phyloP scores from a whole-genome alignment of 108 stramenopile species.

The Cyclotella sp. region DNA sequence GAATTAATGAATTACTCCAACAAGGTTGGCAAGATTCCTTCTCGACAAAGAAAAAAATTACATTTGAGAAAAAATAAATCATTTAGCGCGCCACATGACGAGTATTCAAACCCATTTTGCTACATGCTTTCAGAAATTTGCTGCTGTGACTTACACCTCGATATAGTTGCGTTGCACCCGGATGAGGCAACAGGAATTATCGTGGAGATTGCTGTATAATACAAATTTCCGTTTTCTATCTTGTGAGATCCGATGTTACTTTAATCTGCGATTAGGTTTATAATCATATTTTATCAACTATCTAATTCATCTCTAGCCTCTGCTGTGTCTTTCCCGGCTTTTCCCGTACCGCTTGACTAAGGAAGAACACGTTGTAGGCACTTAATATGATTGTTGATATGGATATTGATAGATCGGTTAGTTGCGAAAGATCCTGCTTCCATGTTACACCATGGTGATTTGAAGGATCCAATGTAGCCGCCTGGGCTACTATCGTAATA shows the following conservation, averaged over 20 bases:
- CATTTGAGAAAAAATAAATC: too few relatives aligned
- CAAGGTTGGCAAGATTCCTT: constrained; percentile 32
- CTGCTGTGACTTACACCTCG: constrained; percentile 52
- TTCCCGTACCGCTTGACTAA: constrained; percentile 64
- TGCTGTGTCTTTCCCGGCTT: constrained; percentile 85
- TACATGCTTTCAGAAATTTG: constrained; percentile 25
- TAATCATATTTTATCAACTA: not conserved
- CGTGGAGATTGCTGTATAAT: constrained; percentile 71
- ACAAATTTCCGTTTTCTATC: constrained; percentile 74
- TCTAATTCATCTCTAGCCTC: constrained; percentile 28
- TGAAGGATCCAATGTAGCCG: constrained; percentile 69
- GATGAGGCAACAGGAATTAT: constrained; percentile 88
- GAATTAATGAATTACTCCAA: constrained; percentile 64
- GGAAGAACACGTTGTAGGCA: constrained; percentile 50
- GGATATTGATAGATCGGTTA: constrained; percentile 71
- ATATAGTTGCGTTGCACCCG: constrained; percentile 86
- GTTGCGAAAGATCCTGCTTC: constrained; percentile 58
- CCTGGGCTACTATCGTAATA: too few relatives aligned
- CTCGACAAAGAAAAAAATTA: too few relatives aligned
- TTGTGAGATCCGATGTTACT: constrained; percentile 27
- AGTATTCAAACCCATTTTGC: constrained; percentile 50
- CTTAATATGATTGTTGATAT: constrained; percentile 77
- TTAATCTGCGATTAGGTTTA: not conserved
- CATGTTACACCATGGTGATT: constrained; percentile 61
- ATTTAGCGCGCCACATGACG: too few relatives aligned